Conservation (phyloP, 371 early-diverging fungal genomes). For the Haplosporangium sp. region DNA sequence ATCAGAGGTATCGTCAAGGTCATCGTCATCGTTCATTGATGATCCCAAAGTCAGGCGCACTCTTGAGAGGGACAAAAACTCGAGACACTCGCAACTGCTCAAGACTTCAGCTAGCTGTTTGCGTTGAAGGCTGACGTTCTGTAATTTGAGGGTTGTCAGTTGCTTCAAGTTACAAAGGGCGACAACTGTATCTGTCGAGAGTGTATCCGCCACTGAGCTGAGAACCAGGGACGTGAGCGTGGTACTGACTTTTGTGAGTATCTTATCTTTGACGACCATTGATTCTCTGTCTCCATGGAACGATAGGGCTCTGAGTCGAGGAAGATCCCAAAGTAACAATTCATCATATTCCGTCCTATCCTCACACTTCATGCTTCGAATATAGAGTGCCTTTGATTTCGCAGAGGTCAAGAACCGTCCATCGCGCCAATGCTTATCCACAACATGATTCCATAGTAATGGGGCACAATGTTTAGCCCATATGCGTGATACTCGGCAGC, state of each 20-base stretch:
- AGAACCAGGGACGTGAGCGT: slow-evolving; percentile 31
- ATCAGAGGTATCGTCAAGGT: background rate
- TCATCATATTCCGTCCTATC: slow-evolving; percentile 45
- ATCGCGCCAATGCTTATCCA: slow-evolving; percentile 48
- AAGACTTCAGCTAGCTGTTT: slow-evolving; percentile 17
- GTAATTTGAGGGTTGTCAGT: slow-evolving; percentile 31
- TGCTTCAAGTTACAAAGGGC: slow-evolving; percentile 23
- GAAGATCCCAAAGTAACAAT: slow-evolving; percentile 31
- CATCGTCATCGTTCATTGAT: background rate
- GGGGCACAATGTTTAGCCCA: slow-evolving; percentile 43
- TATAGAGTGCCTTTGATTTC: slow-evolving; percentile 20
- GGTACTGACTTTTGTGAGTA: slow-evolving; percentile 21
- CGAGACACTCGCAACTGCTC: slow-evolving; percentile 24
- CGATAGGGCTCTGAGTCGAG: slow-evolving; percentile 25
- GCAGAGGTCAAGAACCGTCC: slow-evolving; percentile 29
- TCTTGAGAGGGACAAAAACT: slow-evolving; percentile 40
- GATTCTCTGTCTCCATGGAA: slow-evolving; percentile 33
- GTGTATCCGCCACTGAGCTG: slow-evolving; percentile 13
- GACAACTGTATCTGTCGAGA: slow-evolving; percentile 7
- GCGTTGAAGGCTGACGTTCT: slow-evolving; percentile 13
- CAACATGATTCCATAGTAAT: slow-evolving; percentile 43
- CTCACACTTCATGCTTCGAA: slow-evolving; percentile 47
- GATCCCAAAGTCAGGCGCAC: slow-evolving; percentile 2
- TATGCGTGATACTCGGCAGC: slow-evolving; percentile 38
- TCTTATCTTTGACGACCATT: slow-evolving; percentile 21